These are phyloP conservation scores for Fusarium sororula DNA, from an alignment of 2,329 filamentous ascomycete genomes.

Conservation along the genomic window DNA sequence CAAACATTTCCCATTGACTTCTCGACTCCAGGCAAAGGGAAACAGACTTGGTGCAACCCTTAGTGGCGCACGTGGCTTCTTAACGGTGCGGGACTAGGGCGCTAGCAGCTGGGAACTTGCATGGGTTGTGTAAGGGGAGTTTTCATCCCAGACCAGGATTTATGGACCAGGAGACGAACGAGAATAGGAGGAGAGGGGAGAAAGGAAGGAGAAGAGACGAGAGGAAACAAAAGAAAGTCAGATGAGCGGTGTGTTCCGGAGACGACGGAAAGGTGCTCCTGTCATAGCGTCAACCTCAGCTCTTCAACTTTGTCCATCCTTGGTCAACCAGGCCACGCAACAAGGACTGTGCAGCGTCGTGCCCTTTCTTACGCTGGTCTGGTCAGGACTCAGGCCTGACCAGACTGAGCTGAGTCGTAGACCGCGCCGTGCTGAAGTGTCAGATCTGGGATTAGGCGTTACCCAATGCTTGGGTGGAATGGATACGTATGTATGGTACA, in stretches of 20 bases:
- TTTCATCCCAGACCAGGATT: slow-evolving; percentile 5
- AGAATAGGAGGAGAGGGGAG: slow-evolving; percentile 4
- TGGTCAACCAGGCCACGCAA: not conserved
- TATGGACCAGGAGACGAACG: slow-evolving; percentile 1
- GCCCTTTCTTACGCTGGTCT: not conserved
- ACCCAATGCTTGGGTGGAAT: slow-evolving; percentile 26
- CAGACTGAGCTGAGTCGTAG: slow-evolving; percentile 5
- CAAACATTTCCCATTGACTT: slow-evolving; percentile 28
- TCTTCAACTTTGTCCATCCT: slow-evolving; percentile 3
- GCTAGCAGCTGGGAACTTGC: slow-evolving; percentile 25
- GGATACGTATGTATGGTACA: not conserved
- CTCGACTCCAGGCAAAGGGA: slow-evolving; percentile 14
- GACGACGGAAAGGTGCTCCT: slow-evolving; percentile 14
- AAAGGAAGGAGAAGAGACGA: slow-evolving; percentile 11
- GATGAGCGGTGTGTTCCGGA: slow-evolving; percentile 32
- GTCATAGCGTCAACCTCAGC: slow-evolving; percentile 29
- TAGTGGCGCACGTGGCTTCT: slow-evolving; percentile 45
- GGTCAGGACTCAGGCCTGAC: not conserved
- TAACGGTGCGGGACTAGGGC: slow-evolving; percentile 45
- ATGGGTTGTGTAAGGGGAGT: slow-evolving; percentile 31
- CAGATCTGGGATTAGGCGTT: slow-evolving; percentile 10
- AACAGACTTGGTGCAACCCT: slow-evolving; percentile 23
- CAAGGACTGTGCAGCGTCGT: not conserved
- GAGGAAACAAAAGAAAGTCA: slow-evolving; percentile 21
- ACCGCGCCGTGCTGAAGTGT: slow-evolving; percentile 11